Percentiles rank a stretch among this genome's conserved stretches.
phyloP scores from a whole-genome alignment of 768 basidiomycete genomes.

The Tricholoma flavovirens region DNA sequence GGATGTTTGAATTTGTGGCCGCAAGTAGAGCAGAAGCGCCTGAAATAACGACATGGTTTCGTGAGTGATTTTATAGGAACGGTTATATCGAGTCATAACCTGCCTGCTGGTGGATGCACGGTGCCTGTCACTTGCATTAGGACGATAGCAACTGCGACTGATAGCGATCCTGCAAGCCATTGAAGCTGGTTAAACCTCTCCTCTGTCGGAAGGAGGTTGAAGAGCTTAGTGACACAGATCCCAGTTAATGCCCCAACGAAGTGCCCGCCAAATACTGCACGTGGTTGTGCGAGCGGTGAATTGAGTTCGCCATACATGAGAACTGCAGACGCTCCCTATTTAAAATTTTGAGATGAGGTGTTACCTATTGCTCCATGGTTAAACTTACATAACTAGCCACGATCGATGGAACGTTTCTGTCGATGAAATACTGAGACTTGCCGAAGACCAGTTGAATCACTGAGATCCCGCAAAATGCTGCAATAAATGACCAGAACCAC shows the following conservation, averaged over 20 bases:
- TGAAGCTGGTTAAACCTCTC: constrained; percentile 35
- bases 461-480: constrained; percentile 44
- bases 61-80: background rate
- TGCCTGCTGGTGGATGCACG: constrained; percentile 50
- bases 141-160: constrained; percentile 37
- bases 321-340: constrained; percentile 49
- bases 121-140: constrained; percentile 49
- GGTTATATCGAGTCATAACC: background rate
- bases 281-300: constrained; percentile 47
- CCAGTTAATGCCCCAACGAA: constrained; percentile 45
- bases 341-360: background rate
- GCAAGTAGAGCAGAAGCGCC: constrained; percentile 52
- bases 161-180: constrained; percentile 46
- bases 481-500: constrained; percentile 50
- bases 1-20: constrained; percentile 34
- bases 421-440: constrained; percentile 41
- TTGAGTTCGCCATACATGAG: constrained; percentile 51
- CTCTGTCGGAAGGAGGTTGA: constrained; percentile 39
- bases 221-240: constrained; percentile 46
- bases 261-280: constrained; percentile 45
- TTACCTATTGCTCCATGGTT: background rate
- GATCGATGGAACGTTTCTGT: constrained; percentile 39
- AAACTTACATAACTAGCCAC: constrained; percentile 42
- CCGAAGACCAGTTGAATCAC: constrained; percentile 46
- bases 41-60: constrained; percentile 6